Evolutionary conservation across 495 filamentous ascomycete species (phyloP).

Genomic region (Tuber magnatum): DNA sequence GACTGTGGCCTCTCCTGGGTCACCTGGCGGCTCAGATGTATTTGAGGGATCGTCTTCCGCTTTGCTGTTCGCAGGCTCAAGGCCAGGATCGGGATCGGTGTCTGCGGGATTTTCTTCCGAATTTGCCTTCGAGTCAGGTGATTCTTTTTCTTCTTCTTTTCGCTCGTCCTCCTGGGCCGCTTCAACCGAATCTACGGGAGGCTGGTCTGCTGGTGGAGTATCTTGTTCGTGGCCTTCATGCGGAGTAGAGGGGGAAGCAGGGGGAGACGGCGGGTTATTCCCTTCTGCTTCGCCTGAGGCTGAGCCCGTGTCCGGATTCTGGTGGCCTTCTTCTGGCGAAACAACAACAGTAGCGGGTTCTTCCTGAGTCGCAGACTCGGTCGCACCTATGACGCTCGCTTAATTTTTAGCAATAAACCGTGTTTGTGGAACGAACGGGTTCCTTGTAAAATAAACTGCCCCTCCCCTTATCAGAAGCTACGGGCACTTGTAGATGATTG

Average conservation of each 20-base stretch:
- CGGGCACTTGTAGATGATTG: neutral
- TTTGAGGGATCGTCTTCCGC: neutral
- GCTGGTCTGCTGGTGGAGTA: constrained; percentile 1
- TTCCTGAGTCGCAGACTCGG: constrained; percentile 4
- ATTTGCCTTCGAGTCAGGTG: constrained; percentile 4
- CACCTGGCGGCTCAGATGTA: neutral
- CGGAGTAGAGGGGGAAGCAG: neutral
- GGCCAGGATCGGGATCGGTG: constrained; percentile 1
- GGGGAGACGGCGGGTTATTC: neutral
- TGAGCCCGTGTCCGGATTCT: neutral
- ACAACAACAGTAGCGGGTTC: neutral
- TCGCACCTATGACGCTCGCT: neutral
- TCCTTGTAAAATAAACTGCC: constrained; percentile 2
- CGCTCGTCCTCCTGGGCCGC: neutral
- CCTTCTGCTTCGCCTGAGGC: neutral
- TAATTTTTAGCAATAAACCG: constrained; percentile 3
- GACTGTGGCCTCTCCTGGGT: neutral
- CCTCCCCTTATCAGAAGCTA: neutral
- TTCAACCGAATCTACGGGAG: constrained; percentile 1
- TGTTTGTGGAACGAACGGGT: constrained; percentile 2
- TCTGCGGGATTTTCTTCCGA: neutral
- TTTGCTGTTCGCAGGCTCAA: neutral
- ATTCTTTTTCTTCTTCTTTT: constrained; percentile 4
- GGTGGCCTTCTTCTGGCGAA: constrained; percentile 1
- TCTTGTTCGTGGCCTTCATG: constrained; percentile 2